Evolutionary conservation across 129 eudicot genomes (phyloP), one percentile per base, ranked within the genome.

Genomic region (Flaveria ramosissima): DNA sequence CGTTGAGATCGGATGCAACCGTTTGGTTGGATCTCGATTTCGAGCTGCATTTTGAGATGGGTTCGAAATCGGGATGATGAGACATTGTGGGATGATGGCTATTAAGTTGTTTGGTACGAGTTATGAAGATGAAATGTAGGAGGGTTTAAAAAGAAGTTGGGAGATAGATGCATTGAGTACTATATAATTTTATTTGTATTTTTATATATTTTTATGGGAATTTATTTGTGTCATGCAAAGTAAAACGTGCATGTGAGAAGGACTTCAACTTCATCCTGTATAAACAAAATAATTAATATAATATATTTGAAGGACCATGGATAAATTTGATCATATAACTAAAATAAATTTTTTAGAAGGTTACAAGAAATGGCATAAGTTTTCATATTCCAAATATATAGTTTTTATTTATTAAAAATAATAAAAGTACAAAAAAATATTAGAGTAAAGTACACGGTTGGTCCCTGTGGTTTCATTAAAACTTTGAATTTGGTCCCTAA

Each of bases 1-100:
- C 96, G 21, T 93, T 89, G 42, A 93, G 74, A 62, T 87, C 88
- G 5, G 98, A 78, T 14, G 86, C 98, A 7, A 90, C 88, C 0
- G 87, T 85, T 6, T 93, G 92, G 11, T 81, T 73, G 3, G 91
- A 78, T 76, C 96, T 76, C 7, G 73, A 75, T 23, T 84, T 52
- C 11, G 76, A 67, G 67, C 63, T 74, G 74, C 95, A 90, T 69
- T 84, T 69, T 1, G 85, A 68, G 15, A 93, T 82, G 2, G 92
- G 85, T 51, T 84, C 85, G 52, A 92, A 87, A 45, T 51, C 71
- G 39, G 39, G 84, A 70, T 10, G 81, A 16, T 83, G 84, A 74
- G 81, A 85, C 97, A 92, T 92, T 63, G 73, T 41, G 80, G 27
- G 80, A 45, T 9, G 45, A 63, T 50, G 71, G 85, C 2, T 74